Evolutionary conservation across 805 yeast species (phyloP).

Genomic region (Starmerella tilneyi): DNA sequence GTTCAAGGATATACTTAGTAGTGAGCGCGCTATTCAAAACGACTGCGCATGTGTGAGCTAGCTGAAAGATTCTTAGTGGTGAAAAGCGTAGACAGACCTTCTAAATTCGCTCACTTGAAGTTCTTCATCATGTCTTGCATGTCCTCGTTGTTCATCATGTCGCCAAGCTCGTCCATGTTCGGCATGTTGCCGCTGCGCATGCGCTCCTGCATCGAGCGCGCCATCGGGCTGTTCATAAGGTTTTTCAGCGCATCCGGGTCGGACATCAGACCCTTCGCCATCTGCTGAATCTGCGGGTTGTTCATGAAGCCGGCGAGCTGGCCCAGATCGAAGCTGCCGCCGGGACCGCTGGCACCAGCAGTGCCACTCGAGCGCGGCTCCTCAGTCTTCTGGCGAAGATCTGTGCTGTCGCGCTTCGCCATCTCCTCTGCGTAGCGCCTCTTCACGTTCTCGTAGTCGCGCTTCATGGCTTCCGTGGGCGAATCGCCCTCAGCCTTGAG

Average conservation of each 20-base stretch:
- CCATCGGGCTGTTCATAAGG: constrained; percentile 68
- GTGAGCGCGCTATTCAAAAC: no score
- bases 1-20: no score
- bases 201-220: constrained; percentile 73
- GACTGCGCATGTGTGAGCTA: no score
- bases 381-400: not conserved
- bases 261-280: constrained; percentile 79
- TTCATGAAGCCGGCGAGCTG: constrained; percentile 59
- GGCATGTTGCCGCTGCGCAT: constrained; percentile 55
- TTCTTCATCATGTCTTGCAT: constrained; percentile 38
- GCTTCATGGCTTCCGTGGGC: constrained; percentile 80
- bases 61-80: no score
- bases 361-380: no score
- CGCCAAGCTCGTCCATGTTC: constrained; percentile 41
- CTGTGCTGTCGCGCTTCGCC: constrained; percentile 16
- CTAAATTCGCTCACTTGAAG: constrained; percentile 4
- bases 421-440: constrained; percentile 68
- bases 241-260: constrained; percentile 67
- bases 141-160: constrained; percentile 69
- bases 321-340: constrained; percentile 55
- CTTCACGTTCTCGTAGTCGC: constrained; percentile 90
- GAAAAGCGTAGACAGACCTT: no score
- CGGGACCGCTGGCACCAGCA: constrained; percentile 45
- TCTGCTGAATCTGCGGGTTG: constrained; percentile 86
- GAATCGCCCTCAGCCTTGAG: constrained; percentile 75